phyloP scores from a whole-genome alignment of 306 rosid species.

The Ziziphus jujuba region DNA sequence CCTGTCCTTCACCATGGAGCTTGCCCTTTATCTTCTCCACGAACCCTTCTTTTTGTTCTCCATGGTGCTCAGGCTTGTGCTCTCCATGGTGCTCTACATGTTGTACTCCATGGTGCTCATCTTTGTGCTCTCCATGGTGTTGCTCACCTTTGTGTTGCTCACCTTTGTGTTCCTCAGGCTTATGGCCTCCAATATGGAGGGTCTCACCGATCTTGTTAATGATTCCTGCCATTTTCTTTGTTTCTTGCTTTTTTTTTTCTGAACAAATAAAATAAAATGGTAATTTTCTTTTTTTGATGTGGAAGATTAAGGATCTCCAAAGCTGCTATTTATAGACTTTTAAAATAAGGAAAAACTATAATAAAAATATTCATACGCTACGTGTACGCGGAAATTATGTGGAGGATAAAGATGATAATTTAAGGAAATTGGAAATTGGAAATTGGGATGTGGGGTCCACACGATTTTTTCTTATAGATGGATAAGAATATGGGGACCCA shows the following conservation, averaged over 20 bases:
- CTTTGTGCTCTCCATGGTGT: not conserved
- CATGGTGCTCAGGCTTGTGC: conserved; percentile 2
- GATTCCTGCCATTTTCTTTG: conserved; percentile 46
- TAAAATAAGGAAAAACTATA: no score
- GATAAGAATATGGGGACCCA: no score
- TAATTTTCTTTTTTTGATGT: not conserved
- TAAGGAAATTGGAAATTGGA: no score
- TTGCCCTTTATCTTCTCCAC: conserved; percentile 57
- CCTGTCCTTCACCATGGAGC: conserved; percentile 38
- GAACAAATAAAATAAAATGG: no score
- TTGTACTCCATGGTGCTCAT: not conserved
- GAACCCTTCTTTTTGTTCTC: conserved; percentile 42
- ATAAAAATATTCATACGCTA: no score
- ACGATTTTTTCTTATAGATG: no score
- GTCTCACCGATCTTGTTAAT: conserved; percentile 53
- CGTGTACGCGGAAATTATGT: no score
- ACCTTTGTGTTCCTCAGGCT: not conserved
- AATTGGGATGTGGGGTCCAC: no score
- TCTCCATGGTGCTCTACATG: not conserved
- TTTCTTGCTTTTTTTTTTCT: not conserved
- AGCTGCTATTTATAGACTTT: no score
- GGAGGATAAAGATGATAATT: no score
- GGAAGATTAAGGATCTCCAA: not conserved
- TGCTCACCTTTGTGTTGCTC: conserved; percentile 8
- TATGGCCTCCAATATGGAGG: conserved; percentile 44